Conservation (phyloP, 2,329 filamentous ascomycete species). For the Aspergillus sp. region DNA sequence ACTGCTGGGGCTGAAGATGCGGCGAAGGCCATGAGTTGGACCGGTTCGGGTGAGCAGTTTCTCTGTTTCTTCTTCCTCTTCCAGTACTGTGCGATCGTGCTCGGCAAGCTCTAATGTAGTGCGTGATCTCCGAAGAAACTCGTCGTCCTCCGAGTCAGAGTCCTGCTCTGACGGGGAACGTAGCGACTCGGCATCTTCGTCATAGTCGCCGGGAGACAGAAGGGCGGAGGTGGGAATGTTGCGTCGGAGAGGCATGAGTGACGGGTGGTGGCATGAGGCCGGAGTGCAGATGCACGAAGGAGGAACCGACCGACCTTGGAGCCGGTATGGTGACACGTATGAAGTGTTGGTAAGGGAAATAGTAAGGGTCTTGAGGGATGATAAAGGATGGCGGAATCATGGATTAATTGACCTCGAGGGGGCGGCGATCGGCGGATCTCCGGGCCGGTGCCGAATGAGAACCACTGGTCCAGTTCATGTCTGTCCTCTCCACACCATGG, state of each 20-base stretch:
- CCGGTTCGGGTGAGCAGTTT: conserved; percentile 47
- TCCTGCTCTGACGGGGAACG: conserved; percentile 67
- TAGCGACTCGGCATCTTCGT: conserved; percentile 68
- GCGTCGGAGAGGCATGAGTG: conserved; percentile 28
- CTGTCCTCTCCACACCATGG: neutral
- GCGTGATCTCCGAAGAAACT: conserved; percentile 64
- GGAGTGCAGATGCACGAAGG: conserved; percentile 7
- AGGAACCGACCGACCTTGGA: neutral
- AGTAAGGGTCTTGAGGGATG: neutral
- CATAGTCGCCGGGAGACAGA: conserved; percentile 65
- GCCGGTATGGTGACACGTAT: neutral
- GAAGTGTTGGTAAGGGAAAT: neutral
- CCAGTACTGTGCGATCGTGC: conserved; percentile 69
- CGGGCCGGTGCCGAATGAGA: conserved; percentile 6
- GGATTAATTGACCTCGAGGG: neutral
- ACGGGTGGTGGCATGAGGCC: conserved; percentile 9
- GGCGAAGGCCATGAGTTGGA: conserved; percentile 38
- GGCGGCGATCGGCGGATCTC: conserved; percentile 3
- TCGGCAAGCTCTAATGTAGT: conserved; percentile 70
- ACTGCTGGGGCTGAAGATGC: conserved; percentile 46
- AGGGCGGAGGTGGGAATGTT: conserved; percentile 47
- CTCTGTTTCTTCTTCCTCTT: conserved; percentile 69
- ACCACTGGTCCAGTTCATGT: neutral
- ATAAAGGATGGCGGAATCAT: neutral
- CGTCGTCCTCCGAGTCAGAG: conserved; percentile 74